Evolutionary conservation across 2,329 filamentous ascomycete genomes (phyloP), one percentile per base, ranked within the genome.

Genomic region (Aspergillus proliferans): DNA sequence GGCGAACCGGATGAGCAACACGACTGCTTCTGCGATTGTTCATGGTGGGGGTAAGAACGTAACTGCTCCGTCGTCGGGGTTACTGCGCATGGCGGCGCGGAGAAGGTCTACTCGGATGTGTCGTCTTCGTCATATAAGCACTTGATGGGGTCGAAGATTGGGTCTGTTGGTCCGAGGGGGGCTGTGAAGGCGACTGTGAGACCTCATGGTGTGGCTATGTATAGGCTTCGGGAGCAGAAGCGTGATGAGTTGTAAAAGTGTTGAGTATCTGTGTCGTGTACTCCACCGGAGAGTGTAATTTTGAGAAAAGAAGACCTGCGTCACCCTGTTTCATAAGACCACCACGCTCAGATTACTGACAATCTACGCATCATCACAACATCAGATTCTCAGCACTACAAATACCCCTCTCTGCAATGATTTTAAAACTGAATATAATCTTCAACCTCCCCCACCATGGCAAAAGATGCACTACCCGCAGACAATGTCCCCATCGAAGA

Each of bases 1-100:
- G 79, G 76, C 71, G 3, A 74, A 76, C 51, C 67, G 79, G n/a
- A 79, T 82, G 76, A 66, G 61, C 18, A 65, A 73, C 42, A 67
- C 62, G 2, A 70, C 72, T 36, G 76, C 77, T 1, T 57, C 59
- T 21, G 61, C 66, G 0, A 69, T 80, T 26, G 66, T 80, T 10
- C 66, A 71, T 45, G 71, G 71, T 0, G 71, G 63, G 2, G 62
- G 63, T 9, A 61, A 63, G 5, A 53, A 59, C 18, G 62, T 62
- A 2, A 66, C 65, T 38, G 53, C 45, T 42, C 56, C 50, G 48
- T 54, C 34, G 4, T 22, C 6, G 5, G 22, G 5, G 22, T 58
- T 80, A 81, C 63, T 70, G 74, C 15, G 76, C 74, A n/a, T 62
- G 65, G 50, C 71, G 66, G 53, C 71, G 71, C 47, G 78, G 78